Evolutionary conservation across 352 stramenopile species (phyloP), one percentile per base, ranked within the genome.

Genomic region (Pythium phragmitis): DNA sequence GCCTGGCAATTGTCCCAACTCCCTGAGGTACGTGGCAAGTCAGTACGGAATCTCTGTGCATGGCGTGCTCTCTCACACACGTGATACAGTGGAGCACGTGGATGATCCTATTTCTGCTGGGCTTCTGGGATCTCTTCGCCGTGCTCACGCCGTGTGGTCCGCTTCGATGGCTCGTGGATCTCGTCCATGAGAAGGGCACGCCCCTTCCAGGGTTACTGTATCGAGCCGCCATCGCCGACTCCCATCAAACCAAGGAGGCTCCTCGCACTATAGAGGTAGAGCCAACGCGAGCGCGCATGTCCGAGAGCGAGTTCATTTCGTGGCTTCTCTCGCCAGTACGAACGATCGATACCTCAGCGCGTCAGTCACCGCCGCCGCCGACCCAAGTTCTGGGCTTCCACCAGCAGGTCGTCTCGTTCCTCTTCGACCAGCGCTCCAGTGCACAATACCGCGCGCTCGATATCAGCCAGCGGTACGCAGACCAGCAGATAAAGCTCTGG

Each of bases 111-210:
- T 70, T 98, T 12, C 90, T 98, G 39, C 74, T 99, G 45, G 96
- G 89, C 2, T 88, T 99, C 41, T 99, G 98, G 79, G 97, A 99
- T 75, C 76, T 99, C 7, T 99, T 97, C 67, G 97, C 97, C 4
- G 97, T 99, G 3, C 75, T 99, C 19, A 96, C 96, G 9, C 97
- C 97, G 0, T 92, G 96, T 60, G 97, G 97, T 12, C 97, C 97
- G 17, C 77, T 99, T 17, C 96, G 96, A 30, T 94, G 88, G 17
- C 76, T 99, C 2, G 92, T 94, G 8, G 84, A 98, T 56, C 74
- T 98, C 21, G 94, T 98, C 37, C 91, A 98, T 48, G 82, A 97
- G 54, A 87, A 91, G 43, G 82, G 84, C 2, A 88, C 79, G 5
- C 76, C 83, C 1, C 92, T 99, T 52, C 95, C 94, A 7, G 96